A percentile compares a stretch with the other conserved stretches of the same genome.
These are phyloP conservation scores for Solanum neorickii DNA, from an alignment of 257 asterid genomes.

Conservation along the genomic window DNA sequence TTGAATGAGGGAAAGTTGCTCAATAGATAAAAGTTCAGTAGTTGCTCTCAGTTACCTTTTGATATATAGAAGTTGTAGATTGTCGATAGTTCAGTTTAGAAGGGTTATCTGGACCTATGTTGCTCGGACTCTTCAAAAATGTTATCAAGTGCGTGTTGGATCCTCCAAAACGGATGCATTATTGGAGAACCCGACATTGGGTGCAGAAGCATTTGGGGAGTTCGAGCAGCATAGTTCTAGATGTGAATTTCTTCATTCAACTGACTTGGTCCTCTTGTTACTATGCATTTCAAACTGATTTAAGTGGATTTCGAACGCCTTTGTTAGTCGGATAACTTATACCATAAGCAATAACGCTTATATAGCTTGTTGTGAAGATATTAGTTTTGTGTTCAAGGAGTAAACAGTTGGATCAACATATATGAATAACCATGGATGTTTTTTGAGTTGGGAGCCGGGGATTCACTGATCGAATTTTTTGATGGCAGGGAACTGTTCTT, in stretches of 20 bases:
- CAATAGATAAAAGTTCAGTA: neutral
- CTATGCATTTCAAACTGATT: neutral
- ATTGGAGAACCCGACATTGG: neutral
- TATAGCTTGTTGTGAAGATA: neutral
- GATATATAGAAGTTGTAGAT: neutral
- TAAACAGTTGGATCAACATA: neutral
- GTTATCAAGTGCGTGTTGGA: neutral
- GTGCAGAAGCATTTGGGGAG: neutral
- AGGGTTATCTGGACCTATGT: neutral
- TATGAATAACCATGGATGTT: neutral
- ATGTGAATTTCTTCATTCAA: neutral
- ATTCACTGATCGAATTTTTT: neutral
- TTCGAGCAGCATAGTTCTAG: neutral
- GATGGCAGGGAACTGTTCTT: conserved; percentile 45
- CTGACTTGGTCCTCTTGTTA: neutral
- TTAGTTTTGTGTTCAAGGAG: neutral
- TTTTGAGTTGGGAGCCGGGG: neutral
- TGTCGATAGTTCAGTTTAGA: neutral
- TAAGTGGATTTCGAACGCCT: neutral
- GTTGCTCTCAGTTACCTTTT: neutral
- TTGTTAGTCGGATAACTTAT: neutral
- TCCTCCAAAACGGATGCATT: neutral
- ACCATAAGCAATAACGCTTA: neutral
- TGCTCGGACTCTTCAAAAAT: neutral
- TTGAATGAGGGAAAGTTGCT: neutral